Evolutionary conservation across 2,329 filamentous ascomycete species (phyloP), one percentile per base, ranked within the genome.

Genomic region (Neurospora sp.): DNA sequence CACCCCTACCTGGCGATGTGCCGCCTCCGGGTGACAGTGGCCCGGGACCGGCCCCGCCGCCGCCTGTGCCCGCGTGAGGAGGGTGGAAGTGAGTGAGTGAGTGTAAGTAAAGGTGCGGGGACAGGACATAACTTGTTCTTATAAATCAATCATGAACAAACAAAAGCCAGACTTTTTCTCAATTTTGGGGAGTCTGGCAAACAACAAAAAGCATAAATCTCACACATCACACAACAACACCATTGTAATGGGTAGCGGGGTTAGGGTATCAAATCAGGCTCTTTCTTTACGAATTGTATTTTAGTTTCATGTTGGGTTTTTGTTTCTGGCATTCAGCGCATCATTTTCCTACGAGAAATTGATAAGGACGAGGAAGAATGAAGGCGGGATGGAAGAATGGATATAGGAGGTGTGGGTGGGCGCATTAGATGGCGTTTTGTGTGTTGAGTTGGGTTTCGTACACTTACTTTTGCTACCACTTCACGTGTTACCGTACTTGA

Each of bases 41-140:
- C 7, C 70, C 6, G 72, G 71, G 3, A 19, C 69, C 2, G 72
- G 72, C 73, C 82, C 84, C 75, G 78, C 81, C 77, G 78, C 81
- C 70, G 75, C 82, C 40, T 77, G 81, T 67, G 74, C 75, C 43
- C 67, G 70, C 74, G 15, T 72, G 72, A 13, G 72, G 73, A 4
- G 70, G 79, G 58, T 36, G 62, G 38, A 70, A 39, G 69, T 73
- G 15, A 73, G 73, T 5, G 38, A 39, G n/a, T 28, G 11, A 19
- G 19, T 10, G 46, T 58, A 66, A 52, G 58, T n/a, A 62, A 19
- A 38, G 66, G 43, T 67, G 36, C 4, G 42, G 62, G 28, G 28
- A 66, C 28, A 62, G 13, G 68, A 69, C 52, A 62, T 17, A 33
- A 62, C 52, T 62, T 62, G 52, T 62, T 62, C 52, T 62, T 28